Evolutionary conservation across 768 basidiomycete species (phyloP).

Genomic region (Agrocybe chaxingu): DNA sequence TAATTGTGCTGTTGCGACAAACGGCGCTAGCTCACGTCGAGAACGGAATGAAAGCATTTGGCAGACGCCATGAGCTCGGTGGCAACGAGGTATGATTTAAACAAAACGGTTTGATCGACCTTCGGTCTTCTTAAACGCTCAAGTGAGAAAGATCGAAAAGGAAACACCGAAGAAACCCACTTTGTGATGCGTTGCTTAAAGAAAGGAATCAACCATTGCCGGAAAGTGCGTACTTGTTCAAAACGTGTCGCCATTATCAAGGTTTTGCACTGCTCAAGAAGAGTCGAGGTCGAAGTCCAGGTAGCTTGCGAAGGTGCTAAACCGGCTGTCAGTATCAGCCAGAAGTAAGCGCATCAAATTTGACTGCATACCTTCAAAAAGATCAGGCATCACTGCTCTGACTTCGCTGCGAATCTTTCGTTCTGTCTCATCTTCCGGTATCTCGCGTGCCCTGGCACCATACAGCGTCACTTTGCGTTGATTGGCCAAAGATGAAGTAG

Average conservation of each 20-base stretch:
- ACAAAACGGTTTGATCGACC: constrained; percentile 31
- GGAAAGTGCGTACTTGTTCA: constrained; percentile 70
- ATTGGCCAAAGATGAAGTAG: constrained; percentile 54
- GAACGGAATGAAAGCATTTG: constrained; percentile 63
- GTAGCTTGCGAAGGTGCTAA: constrained; percentile 28
- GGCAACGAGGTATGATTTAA: constrained; percentile 54
- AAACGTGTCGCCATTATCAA: constrained; percentile 60
- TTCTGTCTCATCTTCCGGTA: constrained; percentile 68
- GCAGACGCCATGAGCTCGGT: constrained; percentile 59
- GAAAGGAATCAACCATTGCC: constrained; percentile 73
- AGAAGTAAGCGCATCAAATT: neutral
- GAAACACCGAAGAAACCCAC: constrained; percentile 31
- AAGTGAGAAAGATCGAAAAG: neutral
- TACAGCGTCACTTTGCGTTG: constrained; percentile 72
- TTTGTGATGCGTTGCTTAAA: constrained; percentile 49
- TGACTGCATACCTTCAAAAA: constrained; percentile 55
- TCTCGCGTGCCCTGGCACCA: constrained; percentile 65
- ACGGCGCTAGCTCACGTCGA: constrained; percentile 50
- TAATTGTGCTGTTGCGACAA: constrained; percentile 2
- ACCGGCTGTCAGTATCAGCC: constrained; percentile 2
- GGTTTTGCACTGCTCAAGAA: constrained; percentile 41
- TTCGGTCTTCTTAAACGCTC: constrained; percentile 20
- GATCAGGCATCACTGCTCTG: constrained; percentile 55
- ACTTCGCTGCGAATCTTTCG: constrained; percentile 71
- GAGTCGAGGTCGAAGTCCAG: constrained; percentile 32